Percentiles rank a stretch among this genome's conserved stretches.
phyloP scores from a whole-genome alignment of 2,329 filamentous ascomycete genomes.

The Calonectria naviculata region DNA sequence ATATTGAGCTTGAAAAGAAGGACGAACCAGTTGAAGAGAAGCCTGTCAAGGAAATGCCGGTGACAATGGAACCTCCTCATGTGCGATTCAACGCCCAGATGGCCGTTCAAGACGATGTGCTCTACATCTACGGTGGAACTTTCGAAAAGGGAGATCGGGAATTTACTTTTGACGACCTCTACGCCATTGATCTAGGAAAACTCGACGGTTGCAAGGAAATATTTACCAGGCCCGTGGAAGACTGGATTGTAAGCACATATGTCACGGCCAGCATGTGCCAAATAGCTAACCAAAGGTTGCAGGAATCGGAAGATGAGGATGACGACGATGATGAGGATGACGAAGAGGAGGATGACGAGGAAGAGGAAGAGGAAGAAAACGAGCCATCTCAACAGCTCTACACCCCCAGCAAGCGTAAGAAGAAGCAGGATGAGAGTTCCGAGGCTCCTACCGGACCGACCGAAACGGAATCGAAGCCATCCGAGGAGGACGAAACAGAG shows the following conservation, averaged over 20 bases:
- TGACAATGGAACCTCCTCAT: conserved; percentile 87
- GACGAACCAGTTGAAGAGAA: conserved; percentile 66
- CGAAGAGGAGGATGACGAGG: conserved; percentile 67
- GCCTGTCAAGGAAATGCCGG: conserved; percentile 70
- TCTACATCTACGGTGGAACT: conserved; percentile 96
- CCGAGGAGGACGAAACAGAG: conserved; percentile 60
- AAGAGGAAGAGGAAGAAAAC: conserved; percentile 63
- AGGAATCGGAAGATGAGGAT: conserved; percentile 70
- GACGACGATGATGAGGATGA: conserved; percentile 70
- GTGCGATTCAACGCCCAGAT: conserved; percentile 91
- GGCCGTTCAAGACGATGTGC: conserved; percentile 88
- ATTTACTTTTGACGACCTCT: conserved; percentile 95
- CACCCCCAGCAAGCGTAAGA: conserved; percentile 67
- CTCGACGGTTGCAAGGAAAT: conserved; percentile 94
- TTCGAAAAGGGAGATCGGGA: conserved; percentile 96
- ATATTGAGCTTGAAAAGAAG: conserved; percentile 62
- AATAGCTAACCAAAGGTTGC: conserved; percentile 32
- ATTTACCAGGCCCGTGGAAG: conserved; percentile 83
- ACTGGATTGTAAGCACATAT: conserved; percentile 74
- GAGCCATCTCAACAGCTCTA: conserved; percentile 57
- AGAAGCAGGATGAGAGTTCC: conserved; percentile 59
- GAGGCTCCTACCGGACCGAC: conserved; percentile 45
- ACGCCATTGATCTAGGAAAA: conserved; percentile 93
- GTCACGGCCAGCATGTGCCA: neutral
- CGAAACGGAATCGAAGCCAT: conserved; percentile 43